Evolutionary conservation across 2,329 filamentous ascomycete genomes (phyloP).

Genomic region (Sporothrix brunneoviolacea): DNA sequence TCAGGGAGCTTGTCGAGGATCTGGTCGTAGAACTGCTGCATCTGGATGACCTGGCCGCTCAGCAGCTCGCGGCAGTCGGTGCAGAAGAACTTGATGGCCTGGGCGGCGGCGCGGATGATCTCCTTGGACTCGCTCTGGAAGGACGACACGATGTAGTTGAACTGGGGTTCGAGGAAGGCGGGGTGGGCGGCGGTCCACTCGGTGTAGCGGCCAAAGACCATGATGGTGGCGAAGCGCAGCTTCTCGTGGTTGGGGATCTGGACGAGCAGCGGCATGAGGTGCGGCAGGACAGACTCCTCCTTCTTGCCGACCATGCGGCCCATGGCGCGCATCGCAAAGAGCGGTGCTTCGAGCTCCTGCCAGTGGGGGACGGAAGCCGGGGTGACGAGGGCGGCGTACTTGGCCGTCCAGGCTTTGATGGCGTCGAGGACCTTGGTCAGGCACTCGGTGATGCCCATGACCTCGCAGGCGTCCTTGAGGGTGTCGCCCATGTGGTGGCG

Average conservation of each 20-base stretch:
- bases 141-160: constrained; percentile 90
- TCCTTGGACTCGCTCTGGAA: constrained; percentile 86
- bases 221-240: constrained; percentile 95
- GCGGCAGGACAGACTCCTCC: constrained; percentile 78
- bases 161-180: constrained; percentile 83
- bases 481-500: constrained; percentile 96
- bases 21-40: constrained; percentile 88
- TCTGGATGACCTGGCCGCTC: constrained; percentile 72
- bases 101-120: constrained; percentile 81
- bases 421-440: constrained; percentile 79
- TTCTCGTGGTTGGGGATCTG: constrained; percentile 96
- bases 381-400: constrained; percentile 69
- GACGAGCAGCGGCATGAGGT: constrained; percentile 87
- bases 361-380: constrained; percentile 78
- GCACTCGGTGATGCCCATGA: constrained; percentile 89
- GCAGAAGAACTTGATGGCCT: constrained; percentile 96
- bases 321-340: constrained; percentile 94
- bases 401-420: constrained; percentile 82
- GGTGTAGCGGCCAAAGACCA: constrained; percentile 93
- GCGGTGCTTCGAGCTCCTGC: constrained; percentile 90
- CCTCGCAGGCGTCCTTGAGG: constrained; percentile 92
- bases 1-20: constrained; percentile 80
- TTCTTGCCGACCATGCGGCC: constrained; percentile 91
- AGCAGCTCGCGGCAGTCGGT: constrained; percentile 87
- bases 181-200: constrained; percentile 96